A percentile compares a stretch with the other conserved stretches of the same genome.
Evolutionary conservation across 768 basidiomycete genomes (phyloP).

Genomic region (Phanerochaete carnosa): DNA sequence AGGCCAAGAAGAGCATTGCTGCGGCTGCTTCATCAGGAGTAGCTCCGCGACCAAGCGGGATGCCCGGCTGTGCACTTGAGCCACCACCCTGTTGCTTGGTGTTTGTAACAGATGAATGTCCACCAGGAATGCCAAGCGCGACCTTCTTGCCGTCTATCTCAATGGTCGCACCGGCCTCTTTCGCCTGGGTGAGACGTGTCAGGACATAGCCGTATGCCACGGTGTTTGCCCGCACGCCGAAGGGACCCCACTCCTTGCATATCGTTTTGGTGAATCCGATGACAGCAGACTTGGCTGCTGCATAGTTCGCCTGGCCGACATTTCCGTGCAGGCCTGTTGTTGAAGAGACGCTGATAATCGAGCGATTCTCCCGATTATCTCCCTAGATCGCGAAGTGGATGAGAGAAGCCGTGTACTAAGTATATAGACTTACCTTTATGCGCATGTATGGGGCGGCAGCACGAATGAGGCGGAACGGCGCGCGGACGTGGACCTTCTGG

Average conservation of each 20-base stretch:
- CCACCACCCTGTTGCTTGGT: slow-evolving; percentile 1
- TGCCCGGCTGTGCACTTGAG: slow-evolving; percentile 32
- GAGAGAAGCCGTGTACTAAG: neutral
- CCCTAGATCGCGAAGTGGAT: slow-evolving; percentile 29
- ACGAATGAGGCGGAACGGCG: slow-evolving; percentile 81
- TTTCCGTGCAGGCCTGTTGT: slow-evolving; percentile 84
- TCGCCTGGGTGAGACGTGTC: slow-evolving; percentile 78
- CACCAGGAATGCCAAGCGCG: slow-evolving; percentile 73
- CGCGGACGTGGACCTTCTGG: slow-evolving; percentile 79
- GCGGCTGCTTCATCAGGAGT: slow-evolving; percentile 75
- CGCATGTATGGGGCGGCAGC: slow-evolving; percentile 86
- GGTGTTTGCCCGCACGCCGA: slow-evolving; percentile 80
- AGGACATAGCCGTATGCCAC: slow-evolving; percentile 76
- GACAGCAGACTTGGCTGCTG: slow-evolving; percentile 76
- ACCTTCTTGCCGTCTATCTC: slow-evolving; percentile 84
- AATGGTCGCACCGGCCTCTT: slow-evolving; percentile 73
- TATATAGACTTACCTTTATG: slow-evolving; percentile 46
- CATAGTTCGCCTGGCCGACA: slow-evolving; percentile 82
- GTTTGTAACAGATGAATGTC: slow-evolving; percentile 32
- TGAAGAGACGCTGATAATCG: slow-evolving; percentile 80
- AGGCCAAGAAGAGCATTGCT: slow-evolving; percentile 73
- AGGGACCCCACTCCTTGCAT: slow-evolving; percentile 84
- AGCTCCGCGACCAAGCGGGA: slow-evolving; percentile 70
- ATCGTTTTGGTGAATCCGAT: slow-evolving; percentile 82
- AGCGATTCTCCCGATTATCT: slow-evolving; percentile 57